Evolutionary conservation across 75 land plant genomes (phyloP), one percentile per base, ranked within the genome.

Genomic region (Selaginella tamariscina): DNA sequence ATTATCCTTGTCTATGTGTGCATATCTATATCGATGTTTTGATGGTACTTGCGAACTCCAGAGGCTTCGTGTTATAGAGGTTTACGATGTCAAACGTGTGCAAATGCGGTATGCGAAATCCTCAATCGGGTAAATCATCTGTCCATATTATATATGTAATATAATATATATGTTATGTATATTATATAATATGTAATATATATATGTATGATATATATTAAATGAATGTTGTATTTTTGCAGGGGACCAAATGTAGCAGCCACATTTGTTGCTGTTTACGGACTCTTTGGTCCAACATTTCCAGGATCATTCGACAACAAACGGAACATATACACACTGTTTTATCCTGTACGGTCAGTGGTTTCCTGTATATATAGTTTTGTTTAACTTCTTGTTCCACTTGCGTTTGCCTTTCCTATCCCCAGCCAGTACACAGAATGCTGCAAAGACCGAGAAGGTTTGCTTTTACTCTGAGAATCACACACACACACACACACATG

Each of bases 71-170:
- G 85, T 86, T 44, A 82, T 91, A 65, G 93, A 91, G 66, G 87
- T 91, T 18, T 86, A 77, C 82, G 97, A 91, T 71, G 82, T 91
- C 44, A 83, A 84, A 75, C 77, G 82, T 30, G 75, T 91, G 68
- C 89, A 88, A 69, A 82, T 91, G 89, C 88, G 89, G 8, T 91
- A 91, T 80, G 89, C 89, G 27, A 91, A 86, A 30, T 91, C 97
- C 65, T 69, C 91, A 27, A 91, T 91, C 72, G 97, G 97, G 93
- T 91, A 44, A 64, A 82, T 64, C 1, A 27, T 59, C 23, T 24
- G 30, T 33, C 57, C 11, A 23, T 66, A 65, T 67, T 27, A 23
- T 31, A 0, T 33, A 1, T 32, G 28, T 59, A 1, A 1, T 56
- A 29, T 15, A 33, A 27, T 68, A 56, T 68, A 39, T 68, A 64